These are phyloP conservation scores for Hanseniaspora gamundiae DNA, from an alignment of 1,139 yeast species.

Conservation along the genomic window DNA sequence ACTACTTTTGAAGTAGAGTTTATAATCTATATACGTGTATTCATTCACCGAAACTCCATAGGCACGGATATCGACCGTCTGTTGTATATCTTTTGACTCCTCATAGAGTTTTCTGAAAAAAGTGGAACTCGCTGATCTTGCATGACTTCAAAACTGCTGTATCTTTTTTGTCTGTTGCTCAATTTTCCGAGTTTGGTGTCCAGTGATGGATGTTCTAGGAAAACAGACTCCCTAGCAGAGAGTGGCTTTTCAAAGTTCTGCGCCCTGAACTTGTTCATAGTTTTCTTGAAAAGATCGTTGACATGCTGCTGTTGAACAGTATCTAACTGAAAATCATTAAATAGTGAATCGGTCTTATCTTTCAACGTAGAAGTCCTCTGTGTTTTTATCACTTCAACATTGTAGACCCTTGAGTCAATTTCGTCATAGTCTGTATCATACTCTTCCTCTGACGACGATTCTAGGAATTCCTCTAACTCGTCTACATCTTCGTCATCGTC, in stretches of 20 bases:
- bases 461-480: not conserved
- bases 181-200: too few relatives aligned
- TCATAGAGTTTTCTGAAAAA: not conserved
- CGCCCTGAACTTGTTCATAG: not conserved
- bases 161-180: not conserved
- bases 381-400: not conserved
- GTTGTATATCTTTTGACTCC: not conserved
- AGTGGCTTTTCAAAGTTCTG: not conserved
- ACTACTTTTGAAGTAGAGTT: not conserved
- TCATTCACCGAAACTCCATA: not conserved
- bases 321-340: not conserved
- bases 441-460: not conserved
- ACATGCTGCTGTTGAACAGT: not conserved
- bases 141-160: not conserved
- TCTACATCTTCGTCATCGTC: not conserved
- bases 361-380: not conserved
- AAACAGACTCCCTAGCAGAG: not conserved
- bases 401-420: too few relatives aligned
- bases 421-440: not conserved
- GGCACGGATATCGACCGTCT: slow-evolving; percentile 10
- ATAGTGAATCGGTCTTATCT: not conserved
- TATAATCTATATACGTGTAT: not conserved
- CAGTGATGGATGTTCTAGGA: not conserved
- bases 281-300: not conserved
- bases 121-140: not conserved